Conservation (phyloP, 2,329 filamentous ascomycete species). For the Stromatinia cepivora region DNA sequence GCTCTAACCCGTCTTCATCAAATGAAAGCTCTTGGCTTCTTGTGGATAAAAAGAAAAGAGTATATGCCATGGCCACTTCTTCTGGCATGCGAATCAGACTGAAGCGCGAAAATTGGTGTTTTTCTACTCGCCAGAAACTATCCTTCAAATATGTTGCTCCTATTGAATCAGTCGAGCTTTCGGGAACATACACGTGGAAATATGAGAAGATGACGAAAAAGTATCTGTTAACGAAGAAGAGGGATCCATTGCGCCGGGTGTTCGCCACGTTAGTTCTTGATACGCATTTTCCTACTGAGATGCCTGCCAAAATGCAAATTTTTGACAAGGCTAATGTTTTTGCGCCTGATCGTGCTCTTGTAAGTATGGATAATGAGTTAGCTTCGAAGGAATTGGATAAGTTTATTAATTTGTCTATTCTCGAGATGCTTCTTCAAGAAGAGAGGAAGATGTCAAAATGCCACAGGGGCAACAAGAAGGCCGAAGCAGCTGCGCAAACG, state of each 20-base stretch:
- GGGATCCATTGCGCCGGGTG: background rate
- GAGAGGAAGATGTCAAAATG: background rate
- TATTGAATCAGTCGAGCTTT: background rate
- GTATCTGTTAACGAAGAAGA: background rate
- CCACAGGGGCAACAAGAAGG: background rate
- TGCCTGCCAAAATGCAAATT: background rate
- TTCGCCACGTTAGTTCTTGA: background rate
- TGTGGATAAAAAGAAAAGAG: background rate
- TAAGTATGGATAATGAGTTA: background rate
- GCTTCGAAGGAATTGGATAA: background rate
- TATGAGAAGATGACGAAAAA: background rate
- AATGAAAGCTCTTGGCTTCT: background rate
- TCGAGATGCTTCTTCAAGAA: background rate
- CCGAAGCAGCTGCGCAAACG: background rate
- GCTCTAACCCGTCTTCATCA: background rate
- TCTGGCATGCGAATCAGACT: background rate
- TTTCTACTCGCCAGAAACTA: background rate
- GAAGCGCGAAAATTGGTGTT: background rate
- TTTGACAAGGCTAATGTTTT: background rate
- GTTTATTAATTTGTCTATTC: background rate
- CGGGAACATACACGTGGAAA: background rate
- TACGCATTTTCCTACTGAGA: background rate
- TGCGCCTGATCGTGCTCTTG: too few species aligned
- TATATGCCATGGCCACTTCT: background rate
- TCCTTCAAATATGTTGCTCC: constrained; percentile 7